Evolutionary conservation across 805 yeast genomes (phyloP), one percentile per base, ranked within the genome.

Genomic region (Candida piceae): DNA sequence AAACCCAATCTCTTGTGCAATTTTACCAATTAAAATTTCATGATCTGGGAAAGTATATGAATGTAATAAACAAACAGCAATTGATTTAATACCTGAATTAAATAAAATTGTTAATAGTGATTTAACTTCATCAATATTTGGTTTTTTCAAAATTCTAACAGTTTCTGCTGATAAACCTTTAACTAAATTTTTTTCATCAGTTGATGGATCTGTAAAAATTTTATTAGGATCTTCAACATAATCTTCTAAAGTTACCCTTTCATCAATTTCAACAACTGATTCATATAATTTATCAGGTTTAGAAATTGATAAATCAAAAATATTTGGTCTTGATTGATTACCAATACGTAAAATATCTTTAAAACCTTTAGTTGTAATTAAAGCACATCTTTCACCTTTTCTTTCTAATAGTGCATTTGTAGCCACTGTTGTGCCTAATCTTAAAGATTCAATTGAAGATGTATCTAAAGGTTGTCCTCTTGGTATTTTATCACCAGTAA

Each of bases 341-440:
- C 97, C 97, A 48, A 90, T 89, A 2, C 69, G 61, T 42, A 90
- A 65, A 27, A 84, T 78, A 53, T 90, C 97, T 48, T 76, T 76
- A 62, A 87, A 90, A 0, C 97, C 98, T 50, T 78, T 82, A 12
- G 97, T 85, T 3, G 95, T 87, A 5, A 89, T 60, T 41, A 90
- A 69, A 2, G 93, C 94, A 49, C 94, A 89, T 22, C 78, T 66
- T 39, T 88, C 94, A 35, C 97, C 98, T 54, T 88, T 88, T 44
- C 97, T 72, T 55, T 90, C 97, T 41, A 90, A 68, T 23, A 93
- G 70, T 1, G 97, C 96, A 62, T 90, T 90, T 7, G 97, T 90
- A 2, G 98, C 97, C 9, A 88, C 93, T 0, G 97, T 89, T 4
- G 97, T 88, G 3, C 97, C 97, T 84, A 89, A 80, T 38, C 95